Base-by-base conservation (phyloP, 495 filamentous ascomycete species). In the Penicillium samsonianum region DNA sequence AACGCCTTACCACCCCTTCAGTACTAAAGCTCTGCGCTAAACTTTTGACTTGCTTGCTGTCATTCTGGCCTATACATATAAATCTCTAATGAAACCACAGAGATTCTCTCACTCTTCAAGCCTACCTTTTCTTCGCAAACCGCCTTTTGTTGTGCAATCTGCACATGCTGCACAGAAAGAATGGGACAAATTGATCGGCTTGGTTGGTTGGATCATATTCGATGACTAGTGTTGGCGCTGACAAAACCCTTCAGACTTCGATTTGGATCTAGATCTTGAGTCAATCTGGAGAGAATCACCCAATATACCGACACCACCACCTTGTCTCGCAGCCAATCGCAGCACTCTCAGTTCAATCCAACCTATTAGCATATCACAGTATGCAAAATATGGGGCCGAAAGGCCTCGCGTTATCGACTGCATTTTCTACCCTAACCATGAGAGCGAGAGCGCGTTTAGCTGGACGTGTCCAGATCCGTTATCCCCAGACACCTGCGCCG, bases 381-480 rank as follows among this genome's bases (percentile, higher is more conserved):
- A 23, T 44, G 6, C 42, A 2, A 1, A 23, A 11, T 5, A 44
- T 12, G 20, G 42, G 20, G 0, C 19, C 6, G 6, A 23, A 4
- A 11, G 20, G 20, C 8, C 41, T 44, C 8, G 5, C 4, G 17
- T 7, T 5, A 44, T 44, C 17, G 41, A 44, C 23, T 44, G 20
- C 12, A 6, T 44, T 3, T 45, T 45, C 42, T 45, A 45, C 26
- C 42, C 42, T 26, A 51, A 22, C 42, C n/a, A n/a, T n/a, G 12
- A 35, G 31, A 38, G 17, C 14, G 8, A 6, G n/a, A 25, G 31
- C 33, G 22, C 33, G 41, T 58, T 58, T 30, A 40, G 41, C 47
- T 58, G 41, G 55, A 58, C 38, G 5, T 48, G 55, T 9, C 55
- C 41, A 1, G 55, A 58, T 23, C 55, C 38, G 16, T 14, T 58